A percentile compares a stretch with the other conserved stretches of the same genome.
Conservation (phyloP, 2,329 filamentous ascomycete species). For the Diaporthe sp. region DNA sequence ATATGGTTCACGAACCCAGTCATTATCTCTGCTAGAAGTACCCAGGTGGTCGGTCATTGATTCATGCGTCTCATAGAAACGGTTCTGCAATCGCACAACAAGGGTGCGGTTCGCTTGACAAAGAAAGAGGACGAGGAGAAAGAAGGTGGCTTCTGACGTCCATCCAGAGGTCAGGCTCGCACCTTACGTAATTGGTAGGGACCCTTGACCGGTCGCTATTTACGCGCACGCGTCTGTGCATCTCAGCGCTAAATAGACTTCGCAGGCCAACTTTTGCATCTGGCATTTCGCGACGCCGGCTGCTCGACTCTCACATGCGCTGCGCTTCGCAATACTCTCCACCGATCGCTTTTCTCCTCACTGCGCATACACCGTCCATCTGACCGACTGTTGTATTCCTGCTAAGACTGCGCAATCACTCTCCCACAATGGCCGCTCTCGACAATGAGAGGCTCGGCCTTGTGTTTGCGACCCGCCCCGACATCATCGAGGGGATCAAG, state of each 20-base stretch:
- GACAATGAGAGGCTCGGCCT: slow-evolving; percentile 63
- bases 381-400: neutral
- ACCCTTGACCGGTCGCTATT: neutral
- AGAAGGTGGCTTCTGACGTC: neutral
- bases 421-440: slow-evolving; percentile 50
- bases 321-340: neutral
- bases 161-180: neutral
- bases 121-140: neutral
- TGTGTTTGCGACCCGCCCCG: slow-evolving; percentile 68
- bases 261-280: slow-evolving; percentile 1
- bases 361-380: too few species aligned
- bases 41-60: too few species aligned
- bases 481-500: slow-evolving; percentile 67
- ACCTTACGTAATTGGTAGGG: neutral
- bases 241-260: slow-evolving; percentile 24
- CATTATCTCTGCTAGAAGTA: too few species aligned
- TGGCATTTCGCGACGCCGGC: neutral
- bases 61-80: too few species aligned
- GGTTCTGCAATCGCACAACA: neutral
- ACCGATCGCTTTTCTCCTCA: neutral
- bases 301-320: neutral
- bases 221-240: slow-evolving; percentile 30
- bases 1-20: too few species aligned
- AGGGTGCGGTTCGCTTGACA: neutral
- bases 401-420: neutral